Conservation (phyloP, 192 early-diverging fungal species). For the Gamsiella multidivaricata region DNA sequence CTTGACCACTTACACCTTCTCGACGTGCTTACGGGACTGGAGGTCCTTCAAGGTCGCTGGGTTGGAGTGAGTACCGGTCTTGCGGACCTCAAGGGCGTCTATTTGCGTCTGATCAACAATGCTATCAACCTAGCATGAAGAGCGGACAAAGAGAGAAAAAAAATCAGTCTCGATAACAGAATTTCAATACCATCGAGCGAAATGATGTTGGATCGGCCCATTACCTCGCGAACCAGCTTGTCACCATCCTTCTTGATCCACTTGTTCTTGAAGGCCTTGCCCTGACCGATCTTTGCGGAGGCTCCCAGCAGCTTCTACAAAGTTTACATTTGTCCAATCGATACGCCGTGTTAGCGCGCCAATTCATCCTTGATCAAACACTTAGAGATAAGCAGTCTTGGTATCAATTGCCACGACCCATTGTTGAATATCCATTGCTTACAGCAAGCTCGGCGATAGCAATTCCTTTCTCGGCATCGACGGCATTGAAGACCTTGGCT, state of each 20-base stretch:
- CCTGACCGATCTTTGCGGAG: constrained; percentile 90
- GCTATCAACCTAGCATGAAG: constrained; percentile 64
- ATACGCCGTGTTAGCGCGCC: too few relatives aligned
- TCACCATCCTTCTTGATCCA: constrained; percentile 91
- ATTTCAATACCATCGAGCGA: background rate
- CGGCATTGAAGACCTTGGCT: constrained; percentile 88
- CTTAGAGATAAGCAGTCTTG: background rate
- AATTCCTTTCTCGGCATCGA: constrained; percentile 86
- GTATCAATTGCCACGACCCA: background rate
- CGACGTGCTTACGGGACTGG: constrained; percentile 79
- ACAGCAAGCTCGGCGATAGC: constrained; percentile 87
- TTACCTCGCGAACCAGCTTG: constrained; percentile 74
- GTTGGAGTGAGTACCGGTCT: constrained; percentile 70
- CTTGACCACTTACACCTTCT: constrained; percentile 67
- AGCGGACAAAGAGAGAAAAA: background rate
- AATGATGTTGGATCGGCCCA: background rate
- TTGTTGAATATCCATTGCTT: constrained; percentile 10
- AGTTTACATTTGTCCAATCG: too few relatives aligned
- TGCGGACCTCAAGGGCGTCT: constrained; percentile 76
- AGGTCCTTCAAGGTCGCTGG: constrained; percentile 78
- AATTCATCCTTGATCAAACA: too few relatives aligned
- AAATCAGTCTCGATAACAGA: too few relatives aligned
- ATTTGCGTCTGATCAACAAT: constrained; percentile 87
- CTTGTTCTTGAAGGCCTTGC: constrained; percentile 96
- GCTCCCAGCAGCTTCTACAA: constrained; percentile 70